Evolutionary conservation across 2,329 filamentous ascomycete genomes (phyloP).

Genomic region (Stemphylium beticola): DNA sequence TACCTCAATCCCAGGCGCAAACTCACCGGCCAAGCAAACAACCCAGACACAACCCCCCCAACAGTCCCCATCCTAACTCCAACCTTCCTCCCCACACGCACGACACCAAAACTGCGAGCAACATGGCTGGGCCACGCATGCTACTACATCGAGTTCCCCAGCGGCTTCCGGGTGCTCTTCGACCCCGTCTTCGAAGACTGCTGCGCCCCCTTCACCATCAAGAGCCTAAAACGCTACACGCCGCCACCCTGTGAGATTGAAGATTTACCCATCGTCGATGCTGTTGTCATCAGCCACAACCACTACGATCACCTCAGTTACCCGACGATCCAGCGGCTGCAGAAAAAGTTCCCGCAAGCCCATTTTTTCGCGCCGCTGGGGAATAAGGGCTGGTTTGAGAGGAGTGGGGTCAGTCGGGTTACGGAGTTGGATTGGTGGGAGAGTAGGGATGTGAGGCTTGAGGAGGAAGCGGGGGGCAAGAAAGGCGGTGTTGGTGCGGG

Average conservation of each 20-base stretch:
- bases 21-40: slow-evolving; percentile 58
- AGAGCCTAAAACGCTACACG: slow-evolving; percentile 80
- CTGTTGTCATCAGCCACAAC: slow-evolving; percentile 80
- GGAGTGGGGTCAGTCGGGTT: slow-evolving; percentile 72
- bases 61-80: slow-evolving; percentile 72
- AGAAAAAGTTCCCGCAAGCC: slow-evolving; percentile 73
- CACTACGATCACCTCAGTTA: slow-evolving; percentile 94
- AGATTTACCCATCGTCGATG: slow-evolving; percentile 78
- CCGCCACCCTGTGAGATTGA: slow-evolving; percentile 75
- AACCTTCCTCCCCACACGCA: slow-evolving; percentile 67
- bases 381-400: slow-evolving; percentile 80
- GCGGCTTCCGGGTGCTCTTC: slow-evolving; percentile 85
- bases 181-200: slow-evolving; percentile 91
- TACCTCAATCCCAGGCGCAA: slow-evolving; percentile 47
- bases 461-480: slow-evolving; percentile 32
- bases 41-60: slow-evolving; percentile 68
- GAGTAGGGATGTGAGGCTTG: slow-evolving; percentile 73
- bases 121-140: slow-evolving; percentile 97
- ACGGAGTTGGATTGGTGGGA: slow-evolving; percentile 98
- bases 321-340: slow-evolving; percentile 73
- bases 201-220: slow-evolving; percentile 75
- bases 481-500: neutral
- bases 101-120: slow-evolving; percentile 70
- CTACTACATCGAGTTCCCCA: slow-evolving; percentile 89
- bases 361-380: slow-evolving; percentile 90